Evolutionary conservation across 176 grass and related monocot genomes (phyloP), one percentile per base, ranked within the genome.

Genomic region (Cymbopogon citratus): DNA sequence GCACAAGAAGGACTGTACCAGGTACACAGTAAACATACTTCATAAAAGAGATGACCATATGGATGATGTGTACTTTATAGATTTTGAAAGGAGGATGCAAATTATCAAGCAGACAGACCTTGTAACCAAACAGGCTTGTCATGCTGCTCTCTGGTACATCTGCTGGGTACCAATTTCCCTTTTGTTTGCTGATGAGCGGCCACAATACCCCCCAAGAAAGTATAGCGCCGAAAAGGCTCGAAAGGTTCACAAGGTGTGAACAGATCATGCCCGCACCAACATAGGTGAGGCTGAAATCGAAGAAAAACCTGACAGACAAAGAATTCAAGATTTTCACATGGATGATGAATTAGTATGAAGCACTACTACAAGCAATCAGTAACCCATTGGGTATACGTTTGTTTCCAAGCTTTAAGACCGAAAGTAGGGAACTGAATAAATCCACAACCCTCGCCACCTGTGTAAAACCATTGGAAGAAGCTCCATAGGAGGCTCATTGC

Each of bases 381-480:
- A 40, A 73, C 5, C 21, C 34, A 66, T 45, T 33, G 54, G 48
- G 13, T 10, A 35, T 97, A 97, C 94, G 94, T 92, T 80, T 97
- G 91, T 83, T 97, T 92, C 91, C 87, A 94, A 71, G 94, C 91
- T 84, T 94, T 89, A 18, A 97, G 56, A 34, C 94, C 94, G 15
- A 97, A 94, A 63, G 91, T 97, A 69, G 91, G 94, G 80, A 97
- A 97, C 18, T 97, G 89, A 59, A 93, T 65, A 85, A 97, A 97
- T 70, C 90, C 94, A 72, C 94, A 97, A 48, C 40, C 69, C 41
- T 89, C 85, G 69, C 94, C 91, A 24, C 94, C 94, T 28, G 94
- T 87, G 82, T 92, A 97, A 85, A 97, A 97, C 94, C 91, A 94
- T 61, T 97, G 87, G 83, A 97, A 92, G 80, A 94, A 90, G 64